A percentile compares a stretch with the other conserved stretches of the same genome.
These are phyloP conservation scores for Monosporascus ibericus DNA, from an alignment of 2,329 filamentous ascomycete species.

Conservation along the genomic window DNA sequence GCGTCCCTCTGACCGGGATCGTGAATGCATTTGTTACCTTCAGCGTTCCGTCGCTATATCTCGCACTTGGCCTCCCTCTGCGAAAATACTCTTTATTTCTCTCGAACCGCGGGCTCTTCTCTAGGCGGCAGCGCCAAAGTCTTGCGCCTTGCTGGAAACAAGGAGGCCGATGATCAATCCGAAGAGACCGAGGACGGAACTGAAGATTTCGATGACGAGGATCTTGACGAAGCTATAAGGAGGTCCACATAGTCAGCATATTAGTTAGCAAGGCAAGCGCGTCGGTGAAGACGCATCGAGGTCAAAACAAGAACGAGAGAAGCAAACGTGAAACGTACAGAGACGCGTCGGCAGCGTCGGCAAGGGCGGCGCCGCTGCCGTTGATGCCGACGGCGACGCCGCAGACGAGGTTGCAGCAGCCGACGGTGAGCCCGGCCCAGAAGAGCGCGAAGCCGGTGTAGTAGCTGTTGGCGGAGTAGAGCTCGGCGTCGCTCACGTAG, in stretches of 20 bases:
- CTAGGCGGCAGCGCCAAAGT: slow-evolving; percentile 49
- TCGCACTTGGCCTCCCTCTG: not conserved
- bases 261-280: slow-evolving; percentile 13
- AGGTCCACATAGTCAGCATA: not conserved
- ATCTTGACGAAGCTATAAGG: slow-evolving; percentile 86
- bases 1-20: not conserved
- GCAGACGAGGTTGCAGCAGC: slow-evolving; percentile 91
- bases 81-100: not conserved
- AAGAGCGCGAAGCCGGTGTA: slow-evolving; percentile 95
- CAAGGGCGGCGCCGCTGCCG: slow-evolving; percentile 89
- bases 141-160: slow-evolving; percentile 73
- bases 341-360: slow-evolving; percentile 86
- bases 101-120: not conserved
- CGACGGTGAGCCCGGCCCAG: slow-evolving; percentile 92
- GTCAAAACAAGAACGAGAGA: slow-evolving; percentile 3
- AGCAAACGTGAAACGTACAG: slow-evolving; percentile 55
- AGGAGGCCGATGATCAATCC: slow-evolving; percentile 92
- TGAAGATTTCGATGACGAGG: slow-evolving; percentile 98
- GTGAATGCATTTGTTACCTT: not conserved
- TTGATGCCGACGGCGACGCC: slow-evolving; percentile 97
- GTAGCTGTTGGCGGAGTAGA: slow-evolving; percentile 73
- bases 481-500: slow-evolving; percentile 53
- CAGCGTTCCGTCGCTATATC: not conserved
- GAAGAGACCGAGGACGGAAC: slow-evolving; percentile 92
- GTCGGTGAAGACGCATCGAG: not conserved